Conservation (phyloP, 371 early-diverging fungal genomes). For the Haplosporangium sp. region DNA sequence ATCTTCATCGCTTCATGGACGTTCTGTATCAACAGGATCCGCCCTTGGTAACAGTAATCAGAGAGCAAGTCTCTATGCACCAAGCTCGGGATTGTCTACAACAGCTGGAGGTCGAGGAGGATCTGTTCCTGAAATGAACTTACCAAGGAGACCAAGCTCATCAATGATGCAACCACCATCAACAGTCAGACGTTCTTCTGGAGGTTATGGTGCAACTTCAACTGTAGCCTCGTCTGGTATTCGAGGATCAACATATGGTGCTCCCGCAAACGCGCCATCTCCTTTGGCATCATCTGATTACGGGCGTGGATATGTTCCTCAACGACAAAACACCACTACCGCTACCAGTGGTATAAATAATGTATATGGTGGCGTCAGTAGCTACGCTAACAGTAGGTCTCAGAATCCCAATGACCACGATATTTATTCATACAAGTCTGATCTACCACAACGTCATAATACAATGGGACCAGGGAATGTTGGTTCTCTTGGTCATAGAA, state of each 20-base stretch:
- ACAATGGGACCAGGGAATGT: neutral
- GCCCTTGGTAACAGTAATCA: neutral
- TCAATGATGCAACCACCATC: constrained; percentile 7
- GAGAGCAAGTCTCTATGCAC: constrained; percentile 11
- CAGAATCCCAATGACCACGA: constrained; percentile 2
- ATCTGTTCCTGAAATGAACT: constrained; percentile 4
- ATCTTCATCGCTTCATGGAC: constrained; percentile 10
- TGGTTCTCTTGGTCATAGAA: neutral
- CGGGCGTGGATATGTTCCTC: constrained; percentile 30
- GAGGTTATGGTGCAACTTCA: constrained; percentile 1
- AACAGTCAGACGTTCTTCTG: constrained; percentile 7
- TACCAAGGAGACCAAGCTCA: constrained; percentile 8
- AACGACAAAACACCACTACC: neutral
- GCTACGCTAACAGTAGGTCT: neutral
- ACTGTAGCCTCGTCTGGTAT: neutral
- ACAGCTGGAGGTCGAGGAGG: neutral
- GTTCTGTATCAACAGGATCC: constrained; percentile 29
- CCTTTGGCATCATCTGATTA: constrained; percentile 17
- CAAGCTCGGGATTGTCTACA: neutral
- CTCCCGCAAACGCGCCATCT: neutral
- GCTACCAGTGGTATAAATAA: neutral
- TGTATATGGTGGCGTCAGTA: neutral
- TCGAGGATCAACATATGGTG: constrained; percentile 4
- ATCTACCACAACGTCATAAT: neutral
- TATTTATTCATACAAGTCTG: neutral